These are phyloP conservation scores for Cryphonectria naterciae DNA, from an alignment of 2,329 filamentous ascomycete genomes.

Conservation along the genomic window DNA sequence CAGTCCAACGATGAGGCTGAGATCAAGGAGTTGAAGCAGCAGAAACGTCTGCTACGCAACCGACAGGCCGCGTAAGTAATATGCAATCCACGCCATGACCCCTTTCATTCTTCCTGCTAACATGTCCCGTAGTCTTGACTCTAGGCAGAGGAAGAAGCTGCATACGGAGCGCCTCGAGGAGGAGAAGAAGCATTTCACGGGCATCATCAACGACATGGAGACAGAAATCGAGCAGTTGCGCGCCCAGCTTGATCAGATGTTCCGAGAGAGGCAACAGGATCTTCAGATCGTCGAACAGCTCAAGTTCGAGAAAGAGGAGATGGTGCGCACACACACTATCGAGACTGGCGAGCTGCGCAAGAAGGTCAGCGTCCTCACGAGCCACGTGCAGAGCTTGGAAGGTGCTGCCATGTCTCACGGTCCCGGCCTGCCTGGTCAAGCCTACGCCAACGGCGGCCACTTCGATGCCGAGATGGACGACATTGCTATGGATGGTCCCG, in stretches of 20 bases:
- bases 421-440: slow-evolving; percentile 26
- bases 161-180: slow-evolving; percentile 96
- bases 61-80: slow-evolving; percentile 88
- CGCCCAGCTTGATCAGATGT: slow-evolving; percentile 70
- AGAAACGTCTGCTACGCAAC: slow-evolving; percentile 93
- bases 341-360: slow-evolving; percentile 91
- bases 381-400: slow-evolving; percentile 73
- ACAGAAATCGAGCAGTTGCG: slow-evolving; percentile 73
- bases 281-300: slow-evolving; percentile 76
- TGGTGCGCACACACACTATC: slow-evolving; percentile 84
- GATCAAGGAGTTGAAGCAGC: slow-evolving; percentile 98
- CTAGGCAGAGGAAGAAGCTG: slow-evolving; percentile 95
- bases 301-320: slow-evolving; percentile 86
- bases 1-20: slow-evolving; percentile 88
- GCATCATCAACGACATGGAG: slow-evolving; percentile 76
- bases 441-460: slow-evolving; percentile 56
- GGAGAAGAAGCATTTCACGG: slow-evolving; percentile 90
- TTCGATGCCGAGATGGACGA: slow-evolving; percentile 79
- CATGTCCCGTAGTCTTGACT: slow-evolving; percentile 72
- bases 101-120: slow-evolving; percentile 28
- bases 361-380: slow-evolving; percentile 82
- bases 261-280: slow-evolving; percentile 74
- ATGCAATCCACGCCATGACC: slow-evolving; percentile 17
- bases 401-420: slow-evolving; percentile 52
- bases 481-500: slow-evolving; percentile 76